Conservation (phyloP, 1,284 basidiomycete genomes). For the Tilletia caries region DNA sequence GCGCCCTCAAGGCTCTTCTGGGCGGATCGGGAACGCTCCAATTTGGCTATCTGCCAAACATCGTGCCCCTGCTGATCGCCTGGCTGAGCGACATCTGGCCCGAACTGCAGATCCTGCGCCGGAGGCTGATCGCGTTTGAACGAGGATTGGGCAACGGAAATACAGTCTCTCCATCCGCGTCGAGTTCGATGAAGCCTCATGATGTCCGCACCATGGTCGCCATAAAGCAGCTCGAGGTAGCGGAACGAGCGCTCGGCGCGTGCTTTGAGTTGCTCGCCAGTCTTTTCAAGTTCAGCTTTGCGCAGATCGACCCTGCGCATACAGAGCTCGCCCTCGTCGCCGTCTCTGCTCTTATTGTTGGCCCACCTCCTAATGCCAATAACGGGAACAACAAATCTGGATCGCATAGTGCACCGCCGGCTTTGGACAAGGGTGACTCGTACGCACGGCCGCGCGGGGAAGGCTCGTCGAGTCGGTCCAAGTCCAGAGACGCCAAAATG, state of each 20-base stretch:
- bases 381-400: constrained; percentile 14
- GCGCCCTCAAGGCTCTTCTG: constrained; percentile 7
- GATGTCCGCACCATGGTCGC: neutral
- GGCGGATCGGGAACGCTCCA: neutral
- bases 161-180: no score
- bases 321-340: constrained; percentile 35
- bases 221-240: constrained; percentile 15
- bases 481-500: constrained; percentile 35
- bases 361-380: constrained; percentile 23
- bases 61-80: constrained; percentile 8
- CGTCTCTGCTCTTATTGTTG: constrained; percentile 32
- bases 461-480: constrained; percentile 20
- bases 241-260: constrained; percentile 35
- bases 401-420: constrained; percentile 16
- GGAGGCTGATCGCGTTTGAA: neutral
- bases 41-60: neutral
- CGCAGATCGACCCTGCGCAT: constrained; percentile 34
- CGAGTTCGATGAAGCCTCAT: neutral
- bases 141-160: neutral
- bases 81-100: constrained; percentile 6
- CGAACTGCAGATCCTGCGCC: constrained; percentile 3
- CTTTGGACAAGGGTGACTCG: constrained; percentile 8
- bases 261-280: constrained; percentile 40
- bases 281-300: constrained; percentile 49
- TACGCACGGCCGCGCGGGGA: neutral